phyloP scores from a whole-genome alignment of 129 eudicot genomes.

The Chrysanthemum seticuspe region DNA sequence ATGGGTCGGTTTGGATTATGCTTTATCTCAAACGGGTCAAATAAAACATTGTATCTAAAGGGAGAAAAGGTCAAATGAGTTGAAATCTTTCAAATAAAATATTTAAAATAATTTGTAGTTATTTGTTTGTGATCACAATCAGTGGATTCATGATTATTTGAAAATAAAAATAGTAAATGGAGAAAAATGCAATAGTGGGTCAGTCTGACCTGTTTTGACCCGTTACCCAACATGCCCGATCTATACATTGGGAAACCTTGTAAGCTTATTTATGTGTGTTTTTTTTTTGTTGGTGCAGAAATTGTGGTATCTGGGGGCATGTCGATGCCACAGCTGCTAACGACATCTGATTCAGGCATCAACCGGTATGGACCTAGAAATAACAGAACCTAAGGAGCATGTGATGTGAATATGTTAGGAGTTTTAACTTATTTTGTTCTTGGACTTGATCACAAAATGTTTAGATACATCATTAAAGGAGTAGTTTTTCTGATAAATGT shows the following conservation, averaged over 20 bases:
- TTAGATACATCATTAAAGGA: constrained; percentile 9
- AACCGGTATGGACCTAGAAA: constrained; percentile 57
- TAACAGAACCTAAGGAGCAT: constrained; percentile 37
- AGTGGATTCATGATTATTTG: too few species aligned
- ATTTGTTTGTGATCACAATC: too few species aligned
- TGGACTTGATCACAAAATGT: constrained; percentile 13
- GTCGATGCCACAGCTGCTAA: constrained; percentile 88
- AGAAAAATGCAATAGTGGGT: too few species aligned
- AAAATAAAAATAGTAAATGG: too few species aligned
- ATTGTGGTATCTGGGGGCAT: constrained; percentile 92
- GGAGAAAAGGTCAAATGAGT: too few species aligned
- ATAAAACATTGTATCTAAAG: too few species aligned
- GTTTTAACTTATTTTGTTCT: constrained; percentile 8
- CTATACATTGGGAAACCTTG: too few species aligned
- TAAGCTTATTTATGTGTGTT: background rate
- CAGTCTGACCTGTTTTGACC: too few species aligned
- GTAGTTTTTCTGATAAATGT: constrained; percentile 16
- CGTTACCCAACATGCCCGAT: too few species aligned
- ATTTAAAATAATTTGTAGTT: too few species aligned
- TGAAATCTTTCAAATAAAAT: too few species aligned
- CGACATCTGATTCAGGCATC: constrained; percentile 57
- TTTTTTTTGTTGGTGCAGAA: constrained; percentile 53
- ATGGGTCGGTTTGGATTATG: background rate
- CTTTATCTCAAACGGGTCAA: too few species aligned
- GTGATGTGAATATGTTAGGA: constrained; percentile 26